Conservation (phyloP, 129 eudicot species). For the Escallonia herrerae region DNA sequence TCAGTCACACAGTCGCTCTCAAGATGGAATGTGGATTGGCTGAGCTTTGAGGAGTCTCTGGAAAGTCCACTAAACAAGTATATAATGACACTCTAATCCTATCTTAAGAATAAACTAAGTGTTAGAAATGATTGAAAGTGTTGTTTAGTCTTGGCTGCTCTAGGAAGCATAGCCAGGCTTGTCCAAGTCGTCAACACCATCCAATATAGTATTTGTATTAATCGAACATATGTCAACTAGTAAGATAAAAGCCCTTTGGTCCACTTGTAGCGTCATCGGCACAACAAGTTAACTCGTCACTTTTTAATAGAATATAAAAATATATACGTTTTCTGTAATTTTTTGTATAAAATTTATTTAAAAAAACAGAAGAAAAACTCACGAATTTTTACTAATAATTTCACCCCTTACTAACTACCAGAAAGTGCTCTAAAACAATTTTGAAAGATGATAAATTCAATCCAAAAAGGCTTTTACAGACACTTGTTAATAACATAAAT, state of each 20-base stretch:
- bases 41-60: not conserved
- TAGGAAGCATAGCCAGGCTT: not conserved
- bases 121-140: not conserved
- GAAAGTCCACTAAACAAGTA: conserved; percentile 1
- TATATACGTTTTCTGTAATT: not conserved
- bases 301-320: not conserved
- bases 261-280: too few relatives aligned
- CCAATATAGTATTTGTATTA: not conserved
- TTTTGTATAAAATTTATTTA: not conserved
- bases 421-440: too few relatives aligned
- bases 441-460: too few relatives aligned
- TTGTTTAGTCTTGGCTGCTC: not conserved
- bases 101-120: not conserved
- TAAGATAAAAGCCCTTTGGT: too few relatives aligned
- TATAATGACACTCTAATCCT: not conserved
- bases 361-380: not conserved
- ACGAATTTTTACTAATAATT: too few relatives aligned
- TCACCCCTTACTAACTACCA: too few relatives aligned
- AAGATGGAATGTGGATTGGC: conserved; percentile 14
- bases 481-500: too few relatives aligned
- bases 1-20: conserved; percentile 5
- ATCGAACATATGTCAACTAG: conserved; percentile 5
- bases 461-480: too few relatives aligned
- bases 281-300: not conserved
- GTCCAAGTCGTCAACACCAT: not conserved